Evolutionary conservation across 2,329 filamentous ascomycete species (phyloP).

Genomic region (Ramichloridium luteum): DNA sequence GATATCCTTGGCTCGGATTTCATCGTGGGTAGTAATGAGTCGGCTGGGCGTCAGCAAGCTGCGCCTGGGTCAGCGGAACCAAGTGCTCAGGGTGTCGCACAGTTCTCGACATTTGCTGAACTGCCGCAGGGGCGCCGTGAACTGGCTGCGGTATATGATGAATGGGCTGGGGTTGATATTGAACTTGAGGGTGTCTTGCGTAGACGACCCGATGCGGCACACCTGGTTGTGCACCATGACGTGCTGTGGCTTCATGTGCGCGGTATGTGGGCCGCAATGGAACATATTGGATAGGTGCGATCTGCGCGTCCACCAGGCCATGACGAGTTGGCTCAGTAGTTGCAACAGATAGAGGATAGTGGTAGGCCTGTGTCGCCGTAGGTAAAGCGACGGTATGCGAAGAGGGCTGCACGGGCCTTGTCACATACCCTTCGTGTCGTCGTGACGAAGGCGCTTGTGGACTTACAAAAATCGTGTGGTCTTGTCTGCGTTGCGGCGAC

Average conservation of each 20-base stretch:
- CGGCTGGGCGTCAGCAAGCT: slow-evolving; percentile 4
- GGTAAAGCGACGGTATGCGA: too few species aligned
- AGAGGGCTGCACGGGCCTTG: too few species aligned
- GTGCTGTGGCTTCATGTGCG: too few species aligned
- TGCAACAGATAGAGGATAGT: too few species aligned
- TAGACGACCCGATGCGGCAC: slow-evolving; percentile 9
- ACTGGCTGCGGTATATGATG: slow-evolving; percentile 11
- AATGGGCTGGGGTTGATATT: not conserved
- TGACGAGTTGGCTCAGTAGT: slow-evolving; percentile 2
- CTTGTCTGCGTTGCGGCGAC: too few species aligned
- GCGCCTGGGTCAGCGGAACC: not conserved
- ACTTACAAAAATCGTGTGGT: too few species aligned
- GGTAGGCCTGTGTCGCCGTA: too few species aligned
- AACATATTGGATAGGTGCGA: slow-evolving; percentile 15
- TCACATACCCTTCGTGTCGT: too few species aligned
- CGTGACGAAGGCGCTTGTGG: too few species aligned
- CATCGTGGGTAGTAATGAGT: slow-evolving; percentile 17
- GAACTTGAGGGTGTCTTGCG: slow-evolving; percentile 5
- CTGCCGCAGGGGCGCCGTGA: slow-evolving; percentile 24
- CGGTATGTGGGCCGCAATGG: slow-evolving; percentile 5
- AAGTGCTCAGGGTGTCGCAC: slow-evolving; percentile 1
- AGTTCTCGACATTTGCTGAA: slow-evolving; percentile 19
- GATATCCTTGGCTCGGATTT: too few species aligned
- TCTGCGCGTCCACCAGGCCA: slow-evolving; percentile 12
- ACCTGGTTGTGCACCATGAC: too few species aligned